These are phyloP conservation scores for Talaromyces pinophilus DNA, from an alignment of 2,329 filamentous ascomycete species.

Conservation along the genomic window DNA sequence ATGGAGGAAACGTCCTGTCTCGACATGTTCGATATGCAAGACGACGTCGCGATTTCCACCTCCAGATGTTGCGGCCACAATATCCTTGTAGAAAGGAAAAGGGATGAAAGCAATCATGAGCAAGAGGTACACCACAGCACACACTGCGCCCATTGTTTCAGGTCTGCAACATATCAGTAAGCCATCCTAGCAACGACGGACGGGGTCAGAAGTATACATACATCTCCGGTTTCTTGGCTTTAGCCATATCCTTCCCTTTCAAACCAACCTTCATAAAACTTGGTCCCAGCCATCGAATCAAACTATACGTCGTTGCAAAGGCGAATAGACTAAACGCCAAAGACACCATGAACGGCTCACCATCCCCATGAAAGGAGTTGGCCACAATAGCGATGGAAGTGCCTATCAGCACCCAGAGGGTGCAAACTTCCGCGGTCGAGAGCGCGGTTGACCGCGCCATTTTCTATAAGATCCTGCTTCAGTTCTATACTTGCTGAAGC, in stretches of 20 bases:
- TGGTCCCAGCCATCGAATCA: constrained; percentile 91
- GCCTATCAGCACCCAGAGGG: constrained; percentile 63
- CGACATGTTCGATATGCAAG: constrained; percentile 68
- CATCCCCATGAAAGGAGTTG: constrained; percentile 81
- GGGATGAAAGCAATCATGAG: constrained; percentile 89
- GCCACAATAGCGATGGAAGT: constrained; percentile 70
- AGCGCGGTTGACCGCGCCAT: constrained; percentile 46
- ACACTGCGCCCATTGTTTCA: constrained; percentile 94
- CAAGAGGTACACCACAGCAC: constrained; percentile 88
- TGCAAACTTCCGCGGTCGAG: constrained; percentile 57
- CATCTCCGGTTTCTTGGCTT: constrained; percentile 73
- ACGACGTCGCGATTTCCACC: constrained; percentile 89
- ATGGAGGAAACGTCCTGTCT: constrained; percentile 83
- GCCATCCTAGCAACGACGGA: not conserved
- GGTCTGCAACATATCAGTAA: constrained; percentile 55
- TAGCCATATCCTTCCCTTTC: constrained; percentile 87
- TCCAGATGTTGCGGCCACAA: constrained; percentile 90
- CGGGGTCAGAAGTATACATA: constrained; percentile 40
- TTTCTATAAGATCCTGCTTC: not conserved
- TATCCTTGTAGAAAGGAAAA: constrained; percentile 97
- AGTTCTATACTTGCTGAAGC: not conserved
- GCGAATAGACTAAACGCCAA: constrained; percentile 82
- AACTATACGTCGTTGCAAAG: constrained; percentile 76
- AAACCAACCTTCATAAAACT: constrained; percentile 86
- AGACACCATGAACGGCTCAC: constrained; percentile 85